Evolutionary conservation across 306 rosid genomes (phyloP).

Genomic region (Boehmeria nivea): DNA sequence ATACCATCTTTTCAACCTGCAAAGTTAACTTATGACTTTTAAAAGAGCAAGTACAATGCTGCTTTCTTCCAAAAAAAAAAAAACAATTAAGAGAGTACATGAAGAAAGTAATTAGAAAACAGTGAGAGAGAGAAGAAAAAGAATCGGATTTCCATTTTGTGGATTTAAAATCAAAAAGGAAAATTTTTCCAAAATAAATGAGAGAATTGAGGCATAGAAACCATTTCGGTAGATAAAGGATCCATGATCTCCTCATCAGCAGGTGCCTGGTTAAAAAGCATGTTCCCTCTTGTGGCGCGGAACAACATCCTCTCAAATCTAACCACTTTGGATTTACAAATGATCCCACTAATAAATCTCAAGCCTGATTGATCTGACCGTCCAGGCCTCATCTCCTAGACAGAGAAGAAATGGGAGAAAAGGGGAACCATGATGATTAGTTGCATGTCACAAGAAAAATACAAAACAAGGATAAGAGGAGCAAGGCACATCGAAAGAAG

Average conservation of each 20-base stretch:
- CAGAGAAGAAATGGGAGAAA: slow-evolving; percentile 15
- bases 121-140: background rate
- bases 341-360: slow-evolving; percentile 91
- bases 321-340: slow-evolving; percentile 73
- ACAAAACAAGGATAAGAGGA: background rate
- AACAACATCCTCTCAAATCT: slow-evolving; percentile 95
- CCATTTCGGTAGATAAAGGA: slow-evolving; percentile 88
- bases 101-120: background rate
- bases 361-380: slow-evolving; percentile 75
- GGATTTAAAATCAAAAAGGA: too few relatives aligned
- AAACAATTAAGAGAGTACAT: too few relatives aligned
- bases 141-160: background rate
- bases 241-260: slow-evolving; percentile 84
- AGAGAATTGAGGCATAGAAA: slow-evolving; percentile 37
- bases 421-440: slow-evolving; percentile 18
- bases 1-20: slow-evolving; percentile 91
- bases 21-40: slow-evolving; percentile 20
- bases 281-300: slow-evolving; percentile 98
- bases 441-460: background rate
- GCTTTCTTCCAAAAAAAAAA: background rate
- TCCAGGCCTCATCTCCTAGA: slow-evolving; percentile 72
- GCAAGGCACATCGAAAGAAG: slow-evolving; percentile 12
- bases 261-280: slow-evolving; percentile 92
- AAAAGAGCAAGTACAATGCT: background rate
- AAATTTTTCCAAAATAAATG: slow-evolving; percentile 17